phyloP scores from a whole-genome alignment of 2,329 filamentous ascomycete genomes.

The Cercospora sp. region DNA sequence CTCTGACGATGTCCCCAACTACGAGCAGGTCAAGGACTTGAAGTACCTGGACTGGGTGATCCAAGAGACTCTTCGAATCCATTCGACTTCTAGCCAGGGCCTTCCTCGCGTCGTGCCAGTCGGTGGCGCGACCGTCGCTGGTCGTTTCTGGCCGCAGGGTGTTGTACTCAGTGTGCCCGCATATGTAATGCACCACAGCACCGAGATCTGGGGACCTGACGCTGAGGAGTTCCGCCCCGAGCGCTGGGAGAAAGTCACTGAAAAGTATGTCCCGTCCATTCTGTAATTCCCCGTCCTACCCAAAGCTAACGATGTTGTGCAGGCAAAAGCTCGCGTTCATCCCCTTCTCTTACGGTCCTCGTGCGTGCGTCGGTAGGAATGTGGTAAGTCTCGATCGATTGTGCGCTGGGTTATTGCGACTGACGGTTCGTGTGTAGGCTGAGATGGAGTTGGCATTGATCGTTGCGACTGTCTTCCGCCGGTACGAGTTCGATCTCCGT shows the following conservation, averaged over 20 bases:
- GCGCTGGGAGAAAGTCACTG: slow-evolving; percentile 43
- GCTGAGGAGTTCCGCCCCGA: slow-evolving; percentile 45
- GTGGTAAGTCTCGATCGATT: slow-evolving; percentile 30
- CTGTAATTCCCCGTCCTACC: not conserved
- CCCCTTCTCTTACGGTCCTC: slow-evolving; percentile 46
- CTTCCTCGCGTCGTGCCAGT: slow-evolving; percentile 73
- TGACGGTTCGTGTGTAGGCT: slow-evolving; percentile 29
- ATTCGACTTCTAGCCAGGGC: slow-evolving; percentile 82
- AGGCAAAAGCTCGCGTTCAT: slow-evolving; percentile 44
- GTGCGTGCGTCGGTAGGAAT: slow-evolving; percentile 47
- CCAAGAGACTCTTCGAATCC: slow-evolving; percentile 81
- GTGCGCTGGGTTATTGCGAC: slow-evolving; percentile 31
- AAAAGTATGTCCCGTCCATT: slow-evolving; percentile 27
- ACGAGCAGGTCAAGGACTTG: slow-evolving; percentile 70
- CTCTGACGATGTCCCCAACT: slow-evolving; percentile 63
- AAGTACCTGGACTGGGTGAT: slow-evolving; percentile 75
- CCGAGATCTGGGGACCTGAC: slow-evolving; percentile 45
- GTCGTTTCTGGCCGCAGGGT: slow-evolving; percentile 64
- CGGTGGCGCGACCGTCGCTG: slow-evolving; percentile 64
- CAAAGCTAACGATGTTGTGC: not conserved
- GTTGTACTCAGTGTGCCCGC: slow-evolving; percentile 44
- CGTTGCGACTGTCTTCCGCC: slow-evolving; percentile 40
- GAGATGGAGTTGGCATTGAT: slow-evolving; percentile 46
- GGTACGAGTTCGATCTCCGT: slow-evolving; percentile 40
- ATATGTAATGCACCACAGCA: slow-evolving; percentile 45